A percentile compares a stretch with the other conserved stretches of the same genome.
Conservation (phyloP, 2,329 filamentous ascomycete species). For the Gaeumannomyces sp. region DNA sequence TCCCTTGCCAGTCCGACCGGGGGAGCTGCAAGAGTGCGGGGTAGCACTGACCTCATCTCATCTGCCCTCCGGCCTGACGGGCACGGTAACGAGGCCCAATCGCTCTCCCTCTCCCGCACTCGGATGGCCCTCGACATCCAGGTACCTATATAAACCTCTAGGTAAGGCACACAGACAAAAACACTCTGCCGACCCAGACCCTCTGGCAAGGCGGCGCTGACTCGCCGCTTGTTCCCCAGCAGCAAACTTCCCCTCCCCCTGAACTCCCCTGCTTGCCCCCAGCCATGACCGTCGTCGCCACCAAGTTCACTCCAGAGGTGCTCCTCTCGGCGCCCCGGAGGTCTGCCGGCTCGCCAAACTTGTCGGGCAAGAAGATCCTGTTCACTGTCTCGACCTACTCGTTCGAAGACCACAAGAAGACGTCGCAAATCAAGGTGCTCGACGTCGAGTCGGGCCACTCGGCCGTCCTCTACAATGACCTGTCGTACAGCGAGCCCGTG, state of each 20-base stretch:
- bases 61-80: not conserved
- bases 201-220: no score
- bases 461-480: conserved; percentile 57
- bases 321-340: conserved; percentile 70
- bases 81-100: not conserved
- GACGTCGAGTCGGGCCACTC: conserved; percentile 63
- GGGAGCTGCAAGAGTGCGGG: not conserved
- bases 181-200: no score
- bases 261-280: no score
- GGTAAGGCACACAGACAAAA: no score
- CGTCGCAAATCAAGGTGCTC: conserved; percentile 61
- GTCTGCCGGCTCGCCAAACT: conserved; percentile 64
- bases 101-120: not conserved
- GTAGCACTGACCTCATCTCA: not conserved
- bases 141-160: not conserved
- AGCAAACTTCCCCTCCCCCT: no score
- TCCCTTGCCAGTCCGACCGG: not conserved
- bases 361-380: conserved; percentile 55
- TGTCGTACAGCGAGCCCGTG: conserved; percentile 60
- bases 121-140: not conserved
- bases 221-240: no score
- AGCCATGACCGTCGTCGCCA: conserved; percentile 62
- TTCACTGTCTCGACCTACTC: conserved; percentile 72
- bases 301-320: conserved; percentile 70
- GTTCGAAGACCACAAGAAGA: conserved; percentile 67